Evolutionary conservation across 2,329 filamentous ascomycete species (phyloP), one percentile per base, ranked within the genome.

Genomic region (Trichoderma koningiopsis): DNA sequence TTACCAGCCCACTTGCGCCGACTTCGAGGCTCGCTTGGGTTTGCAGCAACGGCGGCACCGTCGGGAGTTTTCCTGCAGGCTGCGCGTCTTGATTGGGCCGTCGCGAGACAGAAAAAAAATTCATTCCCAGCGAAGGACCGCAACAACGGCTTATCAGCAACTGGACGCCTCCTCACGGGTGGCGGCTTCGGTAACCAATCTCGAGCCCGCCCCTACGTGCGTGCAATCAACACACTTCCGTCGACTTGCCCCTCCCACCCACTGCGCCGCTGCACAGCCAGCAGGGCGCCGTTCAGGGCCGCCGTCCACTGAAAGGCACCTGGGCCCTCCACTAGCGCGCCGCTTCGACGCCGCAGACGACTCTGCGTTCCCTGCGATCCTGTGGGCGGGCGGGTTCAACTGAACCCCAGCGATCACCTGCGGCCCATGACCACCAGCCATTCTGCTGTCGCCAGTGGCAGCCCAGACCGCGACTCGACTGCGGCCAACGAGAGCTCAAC

Each of bases 401-500:
- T 66, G 60, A 58, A 52, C 56, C 65, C 68, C 57, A 53, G 56
- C 57, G 16, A 55, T 58, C 57, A 40, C 52, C 43, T 53, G 61
- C 57, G 47, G 40, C 62, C 67, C 65, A 72, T 72, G 71, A 70
- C 70, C 67, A 63, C 71, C 67, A 69, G 70, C 70, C 66, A 69
- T 53, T 61, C 70, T 59, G 40, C 69, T 68, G 69, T 67, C 64
- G 61, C 68, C 70, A 62, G 40, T 68, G 56, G 63, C 70, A 70
- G 64, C 58, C 62, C 68, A 68, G 57, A 68, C 35, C 68, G 58
- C 63, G 68, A 69, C 61, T 37, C 68, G 24, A 33, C 43, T 24
- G 27, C 61, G 43, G 55, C 68, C 68, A 69, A 69, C 68, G 68
- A 65, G 53, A 66, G 53, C 68, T 59, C 64, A 27, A 59, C 29